Percentiles rank a stretch among this genome's conserved stretches.
Conservation (phyloP, 2,329 filamentous ascomycete genomes). For the Trichoderma sp. region DNA sequence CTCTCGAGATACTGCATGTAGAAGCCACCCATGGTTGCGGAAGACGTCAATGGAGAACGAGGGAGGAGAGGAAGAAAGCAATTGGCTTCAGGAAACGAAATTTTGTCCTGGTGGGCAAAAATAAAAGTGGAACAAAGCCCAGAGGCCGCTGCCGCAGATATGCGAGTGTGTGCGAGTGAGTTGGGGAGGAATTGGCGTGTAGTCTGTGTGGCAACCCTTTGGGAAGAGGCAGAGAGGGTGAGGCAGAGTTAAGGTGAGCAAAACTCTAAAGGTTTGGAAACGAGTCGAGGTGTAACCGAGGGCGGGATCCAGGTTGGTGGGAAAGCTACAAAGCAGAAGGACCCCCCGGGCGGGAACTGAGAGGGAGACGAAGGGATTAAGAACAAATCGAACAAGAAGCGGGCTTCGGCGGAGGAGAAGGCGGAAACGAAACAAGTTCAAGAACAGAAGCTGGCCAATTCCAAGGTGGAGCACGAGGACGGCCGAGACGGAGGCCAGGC, state of each 20-base stretch:
- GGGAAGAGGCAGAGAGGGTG: neutral
- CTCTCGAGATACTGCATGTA: slow-evolving; percentile 75
- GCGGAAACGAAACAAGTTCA: slow-evolving; percentile 27
- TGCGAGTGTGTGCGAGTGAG: slow-evolving; percentile 16
- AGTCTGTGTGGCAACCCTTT: slow-evolving; percentile 17
- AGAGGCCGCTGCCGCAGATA: slow-evolving; percentile 22
- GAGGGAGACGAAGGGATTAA: slow-evolving; percentile 36
- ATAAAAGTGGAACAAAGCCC: slow-evolving; percentile 34
- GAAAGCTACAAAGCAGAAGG: slow-evolving; percentile 54
- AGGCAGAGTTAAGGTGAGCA: too few species aligned
- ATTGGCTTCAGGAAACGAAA: slow-evolving; percentile 19
- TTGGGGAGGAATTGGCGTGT: slow-evolving; percentile 19
- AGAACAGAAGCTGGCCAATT: slow-evolving; percentile 25
- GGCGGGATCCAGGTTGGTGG: slow-evolving; percentile 27
- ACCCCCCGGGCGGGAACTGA: slow-evolving; percentile 50
- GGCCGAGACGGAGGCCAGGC: slow-evolving; percentile 28
- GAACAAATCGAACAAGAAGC: slow-evolving; percentile 27
- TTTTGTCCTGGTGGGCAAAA: slow-evolving; percentile 19
- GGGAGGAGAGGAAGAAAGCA: slow-evolving; percentile 7
- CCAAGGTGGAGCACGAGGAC: slow-evolving; percentile 26
- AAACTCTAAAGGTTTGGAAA: slow-evolving; percentile 15
- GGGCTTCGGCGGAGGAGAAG: slow-evolving; percentile 23
- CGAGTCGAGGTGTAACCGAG: slow-evolving; percentile 10
- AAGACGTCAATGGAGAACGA: slow-evolving; percentile 18
- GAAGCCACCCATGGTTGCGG: slow-evolving; percentile 61